These are phyloP conservation scores for Candida golubevii DNA, from an alignment of 805 yeast genomes.

Conservation along the genomic window DNA sequence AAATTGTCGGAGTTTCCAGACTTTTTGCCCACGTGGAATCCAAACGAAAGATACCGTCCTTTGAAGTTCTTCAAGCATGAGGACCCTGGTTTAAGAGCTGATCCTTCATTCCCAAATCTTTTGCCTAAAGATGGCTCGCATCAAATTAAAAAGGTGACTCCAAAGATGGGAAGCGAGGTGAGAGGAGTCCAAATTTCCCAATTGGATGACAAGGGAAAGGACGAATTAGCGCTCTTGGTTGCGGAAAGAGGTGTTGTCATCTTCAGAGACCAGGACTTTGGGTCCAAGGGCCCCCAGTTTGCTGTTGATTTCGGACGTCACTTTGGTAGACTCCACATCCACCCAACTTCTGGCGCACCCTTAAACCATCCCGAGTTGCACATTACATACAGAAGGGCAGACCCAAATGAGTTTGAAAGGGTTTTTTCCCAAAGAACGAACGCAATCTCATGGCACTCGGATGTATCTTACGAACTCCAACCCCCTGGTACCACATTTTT, in stretches of 20 bases:
- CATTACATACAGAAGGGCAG: constrained; percentile 18
- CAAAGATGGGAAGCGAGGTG: constrained; percentile 67
- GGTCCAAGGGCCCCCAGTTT: constrained; percentile 42
- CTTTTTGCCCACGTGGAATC: constrained; percentile 68
- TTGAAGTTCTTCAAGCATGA: constrained; percentile 50
- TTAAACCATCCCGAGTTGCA: constrained; percentile 25
- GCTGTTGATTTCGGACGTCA: constrained; percentile 53
- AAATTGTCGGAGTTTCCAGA: constrained; percentile 42
- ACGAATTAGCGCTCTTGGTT: constrained; percentile 64
- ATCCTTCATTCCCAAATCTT: constrained; percentile 49
- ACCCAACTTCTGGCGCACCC: constrained; percentile 73
- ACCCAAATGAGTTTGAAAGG: constrained; percentile 16
- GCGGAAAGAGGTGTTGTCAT: constrained; percentile 69
- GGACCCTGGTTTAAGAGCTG: constrained; percentile 69
- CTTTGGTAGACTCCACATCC: constrained; percentile 69
- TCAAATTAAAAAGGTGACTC: constrained; percentile 46
- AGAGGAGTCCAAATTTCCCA: constrained; percentile 55
- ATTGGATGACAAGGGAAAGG: constrained; percentile 51
- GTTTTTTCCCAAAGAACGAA: constrained; percentile 26
- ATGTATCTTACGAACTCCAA: constrained; percentile 68
- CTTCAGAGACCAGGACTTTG: constrained; percentile 62
- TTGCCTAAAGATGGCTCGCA: constrained; percentile 35
- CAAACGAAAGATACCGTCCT: constrained; percentile 48
- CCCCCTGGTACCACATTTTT: constrained; percentile 72
- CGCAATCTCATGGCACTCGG: constrained; percentile 62